These are phyloP conservation scores for Cryptococcus amylolentus DNA, from an alignment of 1,284 basidiomycete species.

Conservation along the genomic window DNA sequence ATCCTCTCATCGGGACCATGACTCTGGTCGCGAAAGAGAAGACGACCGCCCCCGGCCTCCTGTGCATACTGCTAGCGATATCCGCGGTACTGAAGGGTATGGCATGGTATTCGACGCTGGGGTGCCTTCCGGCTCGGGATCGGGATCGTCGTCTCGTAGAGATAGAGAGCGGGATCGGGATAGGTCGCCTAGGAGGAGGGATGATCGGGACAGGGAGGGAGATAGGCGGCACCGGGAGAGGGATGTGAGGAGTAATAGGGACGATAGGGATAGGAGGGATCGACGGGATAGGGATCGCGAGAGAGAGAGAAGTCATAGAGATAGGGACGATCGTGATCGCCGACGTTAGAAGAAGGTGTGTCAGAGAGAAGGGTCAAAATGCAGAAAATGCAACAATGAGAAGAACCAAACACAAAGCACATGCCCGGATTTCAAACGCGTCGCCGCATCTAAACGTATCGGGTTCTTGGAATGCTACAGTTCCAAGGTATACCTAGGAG, in stretches of 20 bases:
- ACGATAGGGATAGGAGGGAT: constrained; percentile 1
- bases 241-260: constrained; percentile 1
- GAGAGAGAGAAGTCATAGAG: constrained; percentile 10
- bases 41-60: not conserved
- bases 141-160: constrained; percentile 6
- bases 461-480: no score
- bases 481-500: no score
- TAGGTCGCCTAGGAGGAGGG: constrained; percentile 8
- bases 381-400: not conserved
- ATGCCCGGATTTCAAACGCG: no score
- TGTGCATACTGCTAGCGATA: constrained; percentile 10
- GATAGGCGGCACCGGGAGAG: constrained; percentile 15
- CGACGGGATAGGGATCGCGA: constrained; percentile 11
- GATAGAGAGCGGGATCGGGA: constrained; percentile 12
- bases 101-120: constrained; percentile 18
- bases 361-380: not conserved
- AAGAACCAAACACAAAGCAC: no score
- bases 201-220: constrained; percentile 4
- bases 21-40: not conserved
- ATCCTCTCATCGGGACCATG: not conserved
- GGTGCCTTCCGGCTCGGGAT: not conserved
- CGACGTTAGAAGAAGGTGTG: not conserved
- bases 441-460: no score
- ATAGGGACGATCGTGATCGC: not conserved
- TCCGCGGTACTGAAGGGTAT: constrained; percentile 12